phyloP scores from a whole-genome alignment of 1,284 basidiomycete species.

The Boletus smithii region DNA sequence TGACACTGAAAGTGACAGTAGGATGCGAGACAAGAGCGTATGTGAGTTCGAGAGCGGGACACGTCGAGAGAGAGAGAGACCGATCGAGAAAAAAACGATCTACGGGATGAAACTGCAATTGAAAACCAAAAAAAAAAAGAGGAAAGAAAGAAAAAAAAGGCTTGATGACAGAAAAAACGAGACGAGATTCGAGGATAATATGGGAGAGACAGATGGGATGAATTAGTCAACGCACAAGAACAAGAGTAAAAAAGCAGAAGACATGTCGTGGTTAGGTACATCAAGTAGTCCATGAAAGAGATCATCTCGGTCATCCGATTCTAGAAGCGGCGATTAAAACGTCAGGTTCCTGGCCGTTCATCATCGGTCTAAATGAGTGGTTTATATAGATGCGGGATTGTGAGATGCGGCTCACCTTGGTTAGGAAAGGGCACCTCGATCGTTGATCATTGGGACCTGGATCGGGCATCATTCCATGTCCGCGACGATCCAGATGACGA shows the following conservation, averaged over 20 bases:
- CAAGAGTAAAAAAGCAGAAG: too few relatives aligned
- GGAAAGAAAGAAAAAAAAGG: neutral
- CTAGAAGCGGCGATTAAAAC: too few relatives aligned
- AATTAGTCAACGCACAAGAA: too few relatives aligned
- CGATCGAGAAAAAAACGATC: neutral
- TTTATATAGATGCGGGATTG: neutral
- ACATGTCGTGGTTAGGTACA: too few relatives aligned
- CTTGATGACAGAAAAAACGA: too few relatives aligned
- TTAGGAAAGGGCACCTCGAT: conserved; percentile 1
- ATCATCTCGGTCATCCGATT: too few relatives aligned
- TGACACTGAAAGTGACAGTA: neutral
- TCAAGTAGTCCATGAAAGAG: too few relatives aligned
- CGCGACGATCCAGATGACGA: conserved; percentile 23
- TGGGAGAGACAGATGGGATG: too few relatives aligned
- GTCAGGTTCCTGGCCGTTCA: neutral
- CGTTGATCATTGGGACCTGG: conserved; percentile 12
- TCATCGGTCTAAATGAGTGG: neutral
- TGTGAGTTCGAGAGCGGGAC: conserved; percentile 1
- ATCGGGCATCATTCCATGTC: conserved; percentile 15
- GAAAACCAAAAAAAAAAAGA: too few relatives aligned
- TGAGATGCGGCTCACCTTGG: conserved; percentile 2
- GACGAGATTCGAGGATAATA: too few relatives aligned
- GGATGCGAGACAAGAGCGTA: neutral
- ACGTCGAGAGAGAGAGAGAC: neutral
- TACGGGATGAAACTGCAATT: too few relatives aligned